Evolutionary conservation across 2,329 filamentous ascomycete species (phyloP).

Genomic region (Phialophora macrospora): DNA sequence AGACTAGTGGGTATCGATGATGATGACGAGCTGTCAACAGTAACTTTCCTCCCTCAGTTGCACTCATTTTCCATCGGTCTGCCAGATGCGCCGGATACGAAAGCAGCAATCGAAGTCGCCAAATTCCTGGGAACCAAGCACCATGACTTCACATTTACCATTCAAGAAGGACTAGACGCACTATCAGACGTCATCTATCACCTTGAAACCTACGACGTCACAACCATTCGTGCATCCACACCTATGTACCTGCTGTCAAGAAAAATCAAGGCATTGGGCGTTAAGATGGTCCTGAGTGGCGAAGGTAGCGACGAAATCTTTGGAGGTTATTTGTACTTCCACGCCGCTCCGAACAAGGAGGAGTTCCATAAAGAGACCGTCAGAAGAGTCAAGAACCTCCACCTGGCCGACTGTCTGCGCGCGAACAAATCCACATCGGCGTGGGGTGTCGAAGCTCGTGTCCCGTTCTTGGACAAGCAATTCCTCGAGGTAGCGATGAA

Average conservation of each 20-base stretch:
- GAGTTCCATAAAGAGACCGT: conserved; percentile 97
- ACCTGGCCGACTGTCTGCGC: conserved; percentile 92
- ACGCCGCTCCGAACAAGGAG: conserved; percentile 85
- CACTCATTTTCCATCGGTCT: conserved; percentile 99
- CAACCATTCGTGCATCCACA: conserved; percentile 95
- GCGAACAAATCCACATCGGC: conserved; percentile 99
- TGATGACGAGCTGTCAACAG: conserved; percentile 82
- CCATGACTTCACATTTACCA: conserved; percentile 96
- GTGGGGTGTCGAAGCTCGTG: conserved; percentile 96
- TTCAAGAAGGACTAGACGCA: conserved; percentile 95
- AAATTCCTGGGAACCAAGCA: conserved; percentile 97
- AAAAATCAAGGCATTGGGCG: conserved; percentile 99
- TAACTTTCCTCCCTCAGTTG: conserved; percentile 90
- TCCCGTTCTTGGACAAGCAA: conserved; percentile 96
- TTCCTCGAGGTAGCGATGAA: conserved; percentile 94
- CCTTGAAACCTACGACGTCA: conserved; percentile 96
- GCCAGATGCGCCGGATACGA: conserved; percentile 87
- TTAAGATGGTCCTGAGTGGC: conserved; percentile 98
- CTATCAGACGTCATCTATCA: conserved; percentile 98
- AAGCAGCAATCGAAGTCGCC: conserved; percentile 89
- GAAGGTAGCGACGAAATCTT: conserved; percentile 99
- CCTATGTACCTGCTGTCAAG: conserved; percentile 97
- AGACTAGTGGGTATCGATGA: conserved; percentile 94
- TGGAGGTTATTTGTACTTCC: conserved; percentile 98
- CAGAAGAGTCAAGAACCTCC: conserved; percentile 92